Evolutionary conservation across 768 basidiomycete genomes (phyloP).

Genomic region (Russula emetica): DNA sequence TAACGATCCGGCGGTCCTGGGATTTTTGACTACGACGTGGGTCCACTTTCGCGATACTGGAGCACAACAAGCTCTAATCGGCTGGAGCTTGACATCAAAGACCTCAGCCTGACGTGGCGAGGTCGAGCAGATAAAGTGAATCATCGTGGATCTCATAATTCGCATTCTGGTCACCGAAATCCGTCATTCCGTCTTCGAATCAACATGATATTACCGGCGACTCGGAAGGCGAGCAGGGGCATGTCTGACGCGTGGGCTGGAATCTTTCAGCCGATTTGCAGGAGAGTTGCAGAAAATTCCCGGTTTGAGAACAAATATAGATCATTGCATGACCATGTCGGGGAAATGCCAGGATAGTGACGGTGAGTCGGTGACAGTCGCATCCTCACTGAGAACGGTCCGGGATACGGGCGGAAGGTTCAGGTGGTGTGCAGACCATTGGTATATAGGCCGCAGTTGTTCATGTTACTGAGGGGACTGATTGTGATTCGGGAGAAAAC

Average conservation of each 20-base stretch:
- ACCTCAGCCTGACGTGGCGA: constrained; percentile 62
- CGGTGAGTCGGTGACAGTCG: constrained; percentile 43
- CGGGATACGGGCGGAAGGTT: no score
- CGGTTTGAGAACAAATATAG: constrained; percentile 83
- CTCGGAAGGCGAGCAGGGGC: no score
- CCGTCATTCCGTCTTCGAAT: constrained; percentile 81
- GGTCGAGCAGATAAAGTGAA: constrained; percentile 86
- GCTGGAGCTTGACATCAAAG: not conserved
- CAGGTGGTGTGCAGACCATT: not conserved
- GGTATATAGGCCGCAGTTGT: constrained; percentile 53
- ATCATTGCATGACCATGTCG: constrained; percentile 97
- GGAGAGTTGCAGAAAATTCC: constrained; percentile 70
- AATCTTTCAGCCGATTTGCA: constrained; percentile 84
- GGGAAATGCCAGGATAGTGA: constrained; percentile 81
- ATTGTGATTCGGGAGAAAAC: constrained; percentile 28
- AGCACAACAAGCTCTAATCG: not conserved
- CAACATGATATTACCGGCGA: constrained; percentile 46
- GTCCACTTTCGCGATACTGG: constrained; percentile 95
- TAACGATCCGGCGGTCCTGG: constrained; percentile 84
- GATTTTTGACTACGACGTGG: constrained; percentile 68
- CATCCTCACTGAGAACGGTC: not conserved
- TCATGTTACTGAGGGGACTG: not conserved
- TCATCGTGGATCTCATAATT: constrained; percentile 78
- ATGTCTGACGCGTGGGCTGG: constrained; percentile 87
- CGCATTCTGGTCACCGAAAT: constrained; percentile 91